Conservation (phyloP, 768 basidiomycete species). For the Xerocomus spinulosus region DNA sequence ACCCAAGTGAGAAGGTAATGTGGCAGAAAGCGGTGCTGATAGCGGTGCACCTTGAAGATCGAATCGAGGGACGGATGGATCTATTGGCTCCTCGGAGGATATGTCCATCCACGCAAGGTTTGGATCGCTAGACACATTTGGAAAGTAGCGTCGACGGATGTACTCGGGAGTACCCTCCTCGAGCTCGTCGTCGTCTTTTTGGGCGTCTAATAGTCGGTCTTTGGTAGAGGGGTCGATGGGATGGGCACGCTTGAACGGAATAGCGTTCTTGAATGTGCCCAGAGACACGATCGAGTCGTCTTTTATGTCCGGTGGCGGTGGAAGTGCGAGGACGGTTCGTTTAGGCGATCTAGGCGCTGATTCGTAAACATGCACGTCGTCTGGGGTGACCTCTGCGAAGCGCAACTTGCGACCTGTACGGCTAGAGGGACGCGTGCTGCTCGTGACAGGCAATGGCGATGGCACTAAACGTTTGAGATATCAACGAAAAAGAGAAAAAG, state of each 20-base stretch:
- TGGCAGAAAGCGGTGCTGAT: constrained; percentile 45
- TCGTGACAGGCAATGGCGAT: constrained; percentile 41
- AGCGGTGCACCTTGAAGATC: constrained; percentile 73
- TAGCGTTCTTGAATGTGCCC: constrained; percentile 35
- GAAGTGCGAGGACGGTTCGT: constrained; percentile 51
- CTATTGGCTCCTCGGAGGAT: constrained; percentile 5
- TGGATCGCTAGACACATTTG: constrained; percentile 65
- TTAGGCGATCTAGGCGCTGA: constrained; percentile 78
- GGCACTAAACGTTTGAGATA: constrained; percentile 27
- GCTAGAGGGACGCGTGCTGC: constrained; percentile 58
- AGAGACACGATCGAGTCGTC: constrained; percentile 32
- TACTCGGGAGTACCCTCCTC: constrained; percentile 78
- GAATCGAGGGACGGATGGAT: constrained; percentile 50
- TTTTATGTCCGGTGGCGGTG: constrained; percentile 31
- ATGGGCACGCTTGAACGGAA: constrained; percentile 10
- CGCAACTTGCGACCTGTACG: constrained; percentile 53
- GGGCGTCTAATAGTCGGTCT: background rate
- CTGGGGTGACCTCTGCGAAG: constrained; percentile 69
- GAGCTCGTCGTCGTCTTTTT: constrained; percentile 26
- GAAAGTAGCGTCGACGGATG: constrained; percentile 82
- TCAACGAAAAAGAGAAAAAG: background rate
- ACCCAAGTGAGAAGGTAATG: constrained; percentile 78
- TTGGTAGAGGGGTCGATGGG: constrained; percentile 1
- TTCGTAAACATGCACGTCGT: constrained; percentile 80
- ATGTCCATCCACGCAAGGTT: constrained; percentile 74